phyloP scores from a whole-genome alignment of 768 basidiomycete genomes.

The Daedalea quercina region DNA sequence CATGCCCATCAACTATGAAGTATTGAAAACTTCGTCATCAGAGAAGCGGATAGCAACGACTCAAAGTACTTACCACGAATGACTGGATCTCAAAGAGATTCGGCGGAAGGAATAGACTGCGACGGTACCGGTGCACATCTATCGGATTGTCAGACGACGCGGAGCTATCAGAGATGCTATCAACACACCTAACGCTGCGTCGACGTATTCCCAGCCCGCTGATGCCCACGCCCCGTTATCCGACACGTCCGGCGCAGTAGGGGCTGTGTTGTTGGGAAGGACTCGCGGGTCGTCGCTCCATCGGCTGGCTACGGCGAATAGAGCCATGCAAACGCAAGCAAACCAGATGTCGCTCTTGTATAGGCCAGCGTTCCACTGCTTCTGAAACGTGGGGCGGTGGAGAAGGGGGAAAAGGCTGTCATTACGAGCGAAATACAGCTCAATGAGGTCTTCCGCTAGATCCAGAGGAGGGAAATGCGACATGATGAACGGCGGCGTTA shows the following conservation, averaged over 20 bases:
- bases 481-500: constrained; percentile 22
- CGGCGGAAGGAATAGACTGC: constrained; percentile 48
- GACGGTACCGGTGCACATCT: constrained; percentile 47
- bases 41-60: not conserved
- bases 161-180: not conserved
- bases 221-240: constrained; percentile 39
- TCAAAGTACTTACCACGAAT: constrained; percentile 35
- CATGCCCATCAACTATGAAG: constrained; percentile 39
- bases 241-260: constrained; percentile 15
- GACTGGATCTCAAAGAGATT: constrained; percentile 60
- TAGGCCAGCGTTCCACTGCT: constrained; percentile 13
- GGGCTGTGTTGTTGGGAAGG: constrained; percentile 12
- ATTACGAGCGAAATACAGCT: constrained; percentile 58
- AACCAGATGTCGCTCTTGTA: constrained; percentile 22
- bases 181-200: constrained; percentile 40
- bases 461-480: constrained; percentile 56
- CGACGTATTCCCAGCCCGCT: constrained; percentile 58
- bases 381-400: constrained; percentile 17
- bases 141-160: not conserved
- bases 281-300: constrained; percentile 22
- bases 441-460: constrained; percentile 51
- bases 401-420: constrained; percentile 49
- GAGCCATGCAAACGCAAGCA: constrained; percentile 22
- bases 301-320: constrained; percentile 24
- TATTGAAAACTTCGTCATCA: not conserved